Evolutionary conservation across 208 protist genomes (phyloP).

Genomic region (Wallacemonas rigidus): DNA sequence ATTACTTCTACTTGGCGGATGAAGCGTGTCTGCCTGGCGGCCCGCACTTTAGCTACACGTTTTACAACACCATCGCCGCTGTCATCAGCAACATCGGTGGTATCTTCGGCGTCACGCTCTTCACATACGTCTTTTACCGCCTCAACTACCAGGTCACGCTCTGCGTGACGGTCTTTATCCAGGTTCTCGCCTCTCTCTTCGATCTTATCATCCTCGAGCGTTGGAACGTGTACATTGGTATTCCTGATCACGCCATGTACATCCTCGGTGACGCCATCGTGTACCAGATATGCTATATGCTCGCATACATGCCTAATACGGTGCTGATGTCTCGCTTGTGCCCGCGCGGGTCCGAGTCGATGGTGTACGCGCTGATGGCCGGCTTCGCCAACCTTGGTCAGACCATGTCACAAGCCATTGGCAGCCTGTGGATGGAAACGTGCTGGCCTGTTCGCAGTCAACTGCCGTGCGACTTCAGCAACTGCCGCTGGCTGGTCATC

Average conservation of each 20-base stretch:
- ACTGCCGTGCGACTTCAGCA: slow-evolving; percentile 69
- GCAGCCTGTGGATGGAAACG: slow-evolving; percentile 49
- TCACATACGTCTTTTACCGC: slow-evolving; percentile 41
- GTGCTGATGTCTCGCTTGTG: slow-evolving; percentile 64
- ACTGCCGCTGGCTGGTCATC: slow-evolving; percentile 60
- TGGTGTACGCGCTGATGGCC: slow-evolving; percentile 69
- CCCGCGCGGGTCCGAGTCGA: slow-evolving; percentile 68
- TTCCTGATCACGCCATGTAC: slow-evolving; percentile 61
- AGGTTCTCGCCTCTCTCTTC: slow-evolving; percentile 55
- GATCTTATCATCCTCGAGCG: slow-evolving; percentile 65
- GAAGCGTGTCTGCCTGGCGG: slow-evolving; percentile 49
- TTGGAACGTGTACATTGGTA: slow-evolving; percentile 45
- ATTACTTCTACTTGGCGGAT: slow-evolving; percentile 55
- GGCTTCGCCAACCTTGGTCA: slow-evolving; percentile 67
- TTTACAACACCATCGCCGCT: slow-evolving; percentile 51
- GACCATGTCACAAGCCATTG: slow-evolving; percentile 46
- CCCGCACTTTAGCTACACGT: slow-evolving; percentile 61
- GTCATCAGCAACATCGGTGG: slow-evolving; percentile 40
- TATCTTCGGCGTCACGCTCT: slow-evolving; percentile 46
- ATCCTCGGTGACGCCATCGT: slow-evolving; percentile 69
- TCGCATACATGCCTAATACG: slow-evolving; percentile 69
- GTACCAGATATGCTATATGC: slow-evolving; percentile 56
- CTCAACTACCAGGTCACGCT: slow-evolving; percentile 48
- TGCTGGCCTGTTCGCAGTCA: slow-evolving; percentile 41
- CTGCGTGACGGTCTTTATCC: slow-evolving; percentile 54